Evolutionary conservation across 2,329 filamentous ascomycete genomes (phyloP).

Genomic region (Sarocladium strictum): DNA sequence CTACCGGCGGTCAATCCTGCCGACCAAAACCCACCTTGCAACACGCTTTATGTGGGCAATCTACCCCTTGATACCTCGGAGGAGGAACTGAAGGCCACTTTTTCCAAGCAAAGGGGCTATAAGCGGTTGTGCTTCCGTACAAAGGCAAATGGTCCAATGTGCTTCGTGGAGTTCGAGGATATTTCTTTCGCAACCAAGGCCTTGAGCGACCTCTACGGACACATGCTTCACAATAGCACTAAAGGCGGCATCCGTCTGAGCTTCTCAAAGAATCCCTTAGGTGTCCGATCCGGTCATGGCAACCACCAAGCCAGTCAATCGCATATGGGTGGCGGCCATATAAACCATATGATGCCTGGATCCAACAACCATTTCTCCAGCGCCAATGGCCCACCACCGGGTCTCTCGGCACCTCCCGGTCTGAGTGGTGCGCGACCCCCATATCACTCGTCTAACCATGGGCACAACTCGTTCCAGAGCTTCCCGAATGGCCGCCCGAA

Average conservation of each 20-base stretch:
- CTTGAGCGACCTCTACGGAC: conserved; percentile 82
- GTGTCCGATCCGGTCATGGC: conserved; percentile 72
- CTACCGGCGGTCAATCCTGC: conserved; percentile 77
- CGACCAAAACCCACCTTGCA: conserved; percentile 95
- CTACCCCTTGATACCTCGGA: conserved; percentile 88
- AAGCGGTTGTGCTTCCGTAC: conserved; percentile 92
- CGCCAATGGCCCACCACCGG: conserved; percentile 73
- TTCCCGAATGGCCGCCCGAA: background rate
- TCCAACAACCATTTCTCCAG: conserved; percentile 57
- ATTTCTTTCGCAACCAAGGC: conserved; percentile 87
- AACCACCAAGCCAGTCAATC: conserved; percentile 25
- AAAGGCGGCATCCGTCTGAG: conserved; percentile 93
- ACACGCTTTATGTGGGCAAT: conserved; percentile 97
- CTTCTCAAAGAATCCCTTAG: conserved; percentile 95
- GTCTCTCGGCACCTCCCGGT: conserved; percentile 69
- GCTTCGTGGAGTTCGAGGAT: conserved; percentile 97
- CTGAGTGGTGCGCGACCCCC: conserved; percentile 35
- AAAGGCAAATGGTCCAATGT: conserved; percentile 95
- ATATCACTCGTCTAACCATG: conserved; percentile 13
- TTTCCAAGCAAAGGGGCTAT: conserved; percentile 89
- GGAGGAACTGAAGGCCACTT: conserved; percentile 89
- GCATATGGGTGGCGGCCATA: conserved; percentile 27
- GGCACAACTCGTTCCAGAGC: conserved; percentile 16
- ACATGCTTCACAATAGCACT: conserved; percentile 79
- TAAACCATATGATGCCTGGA: conserved; percentile 16